Percentiles rank a stretch among this genome's conserved stretches.
These are phyloP conservation scores for Trifolium fragiferum DNA, from an alignment of 306 rosid species.

Conservation along the genomic window DNA sequence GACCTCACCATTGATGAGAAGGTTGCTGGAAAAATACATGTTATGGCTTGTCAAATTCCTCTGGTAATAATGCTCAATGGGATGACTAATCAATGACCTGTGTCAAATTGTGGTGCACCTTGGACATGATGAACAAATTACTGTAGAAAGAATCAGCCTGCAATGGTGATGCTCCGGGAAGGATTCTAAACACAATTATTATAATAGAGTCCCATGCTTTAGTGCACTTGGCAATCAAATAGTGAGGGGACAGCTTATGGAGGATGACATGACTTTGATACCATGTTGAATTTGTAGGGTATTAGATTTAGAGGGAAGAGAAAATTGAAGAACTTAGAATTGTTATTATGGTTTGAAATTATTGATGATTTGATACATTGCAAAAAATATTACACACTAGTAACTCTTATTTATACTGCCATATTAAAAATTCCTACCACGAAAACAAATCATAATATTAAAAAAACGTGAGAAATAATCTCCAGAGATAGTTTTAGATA, in stretches of 20 bases:
- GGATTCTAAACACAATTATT: not conserved
- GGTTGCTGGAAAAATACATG: not conserved
- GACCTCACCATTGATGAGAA: not conserved
- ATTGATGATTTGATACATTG: not conserved
- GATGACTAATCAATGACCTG: not conserved
- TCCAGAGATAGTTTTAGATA: not conserved
- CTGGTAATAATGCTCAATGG: not conserved
- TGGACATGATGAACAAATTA: too few species aligned
- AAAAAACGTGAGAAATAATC: not conserved
- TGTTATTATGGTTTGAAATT: not conserved
- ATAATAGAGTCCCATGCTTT: not conserved
- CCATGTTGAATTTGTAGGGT: not conserved
- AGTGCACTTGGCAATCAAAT: not conserved
- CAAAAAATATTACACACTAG: not conserved
- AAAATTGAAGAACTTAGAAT: not conserved
- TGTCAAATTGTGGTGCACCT: not conserved
- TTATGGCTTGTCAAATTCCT: not conserved
- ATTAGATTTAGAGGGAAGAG: not conserved
- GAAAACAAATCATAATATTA: not conserved
- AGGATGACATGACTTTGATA: conserved; percentile 5
- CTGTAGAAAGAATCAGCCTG: not conserved
- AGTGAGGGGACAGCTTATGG: not conserved
- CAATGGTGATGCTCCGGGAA: not conserved
- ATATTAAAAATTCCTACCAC: not conserved
- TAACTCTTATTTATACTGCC: not conserved